Percentiles rank a stretch among this genome's conserved stretches.
Evolutionary conservation across 352 stramenopile genomes (phyloP).

Genomic region (Thraustochytrium striatum): DNA sequence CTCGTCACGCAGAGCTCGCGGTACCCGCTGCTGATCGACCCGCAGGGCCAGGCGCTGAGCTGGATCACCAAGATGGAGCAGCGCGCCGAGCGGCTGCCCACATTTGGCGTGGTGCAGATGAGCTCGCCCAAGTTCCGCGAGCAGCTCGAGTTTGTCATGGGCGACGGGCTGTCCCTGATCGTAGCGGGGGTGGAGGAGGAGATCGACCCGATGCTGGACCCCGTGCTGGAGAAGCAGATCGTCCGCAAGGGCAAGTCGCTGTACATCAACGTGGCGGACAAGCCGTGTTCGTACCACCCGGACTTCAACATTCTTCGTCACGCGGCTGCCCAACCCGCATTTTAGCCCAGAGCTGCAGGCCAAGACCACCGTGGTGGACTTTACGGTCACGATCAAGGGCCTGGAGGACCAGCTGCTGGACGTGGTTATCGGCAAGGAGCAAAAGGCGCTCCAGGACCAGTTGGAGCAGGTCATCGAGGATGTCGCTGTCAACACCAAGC

Average conservation of each 20-base stretch:
- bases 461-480: constrained; percentile 96
- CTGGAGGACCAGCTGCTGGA: constrained; percentile 94
- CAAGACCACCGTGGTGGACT: constrained; percentile 98
- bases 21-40: constrained; percentile 93
- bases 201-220: constrained; percentile 97
- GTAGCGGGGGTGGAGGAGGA: constrained; percentile 93
- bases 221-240: constrained; percentile 93
- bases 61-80: constrained; percentile 95
- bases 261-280: constrained; percentile 95
- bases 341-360: constrained; percentile 95
- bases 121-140: constrained; percentile 95
- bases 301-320: constrained; percentile 99
- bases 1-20: constrained; percentile 92
- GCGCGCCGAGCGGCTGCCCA: constrained; percentile 76
- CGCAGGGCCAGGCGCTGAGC: constrained; percentile 91
- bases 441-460: constrained; percentile 95
- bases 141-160: constrained; percentile 96
- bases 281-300: constrained; percentile 96
- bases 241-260: constrained; percentile 90
- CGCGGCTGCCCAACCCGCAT: constrained; percentile 91
- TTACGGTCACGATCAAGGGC: constrained; percentile 93
- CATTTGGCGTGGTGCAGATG: constrained; percentile 86
- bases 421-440: constrained; percentile 94
- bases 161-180: constrained; percentile 87
- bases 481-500: constrained; percentile 97